A percentile compares a stretch with the other conserved stretches of the same genome.
These are phyloP conservation scores for Malus hybrid DNA, from an alignment of 331 rosid genomes.

Conservation along the genomic window DNA sequence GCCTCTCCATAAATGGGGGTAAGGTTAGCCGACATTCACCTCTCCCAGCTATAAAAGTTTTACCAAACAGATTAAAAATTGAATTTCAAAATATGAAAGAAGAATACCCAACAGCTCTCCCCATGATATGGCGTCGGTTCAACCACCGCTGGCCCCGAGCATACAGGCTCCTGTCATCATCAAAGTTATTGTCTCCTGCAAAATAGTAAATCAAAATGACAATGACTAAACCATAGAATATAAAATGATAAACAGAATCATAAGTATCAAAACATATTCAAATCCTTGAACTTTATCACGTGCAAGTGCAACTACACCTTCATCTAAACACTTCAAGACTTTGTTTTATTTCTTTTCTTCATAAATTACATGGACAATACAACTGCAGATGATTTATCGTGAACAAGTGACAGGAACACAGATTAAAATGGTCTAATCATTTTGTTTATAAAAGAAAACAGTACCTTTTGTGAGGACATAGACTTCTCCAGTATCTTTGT, in stretches of 20 bases:
- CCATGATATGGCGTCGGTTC: constrained; percentile 42
- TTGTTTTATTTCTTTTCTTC: background rate
- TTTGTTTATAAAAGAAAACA: background rate
- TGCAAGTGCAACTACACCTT: background rate
- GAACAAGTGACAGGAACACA: background rate
- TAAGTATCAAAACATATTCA: background rate
- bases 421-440: background rate
- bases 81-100: background rate
- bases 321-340: background rate
- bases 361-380: background rate
- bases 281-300: background rate
- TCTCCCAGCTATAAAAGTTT: background rate
- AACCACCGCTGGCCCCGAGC: constrained; percentile 46
- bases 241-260: background rate
- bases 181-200: constrained; percentile 37
- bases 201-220: constrained; percentile 9
- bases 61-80: background rate
- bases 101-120: constrained; percentile 48
- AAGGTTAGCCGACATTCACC: too few relatives aligned
- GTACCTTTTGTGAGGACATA: constrained; percentile 75
- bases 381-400: background rate
- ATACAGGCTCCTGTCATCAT: constrained; percentile 39
- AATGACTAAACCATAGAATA: background rate
- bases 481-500: constrained; percentile 36
- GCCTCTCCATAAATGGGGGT: too few relatives aligned